Evolutionary conservation across 1,284 basidiomycete genomes (phyloP), one percentile per base, ranked within the genome.

Genomic region (Coniophora puteana): DNA sequence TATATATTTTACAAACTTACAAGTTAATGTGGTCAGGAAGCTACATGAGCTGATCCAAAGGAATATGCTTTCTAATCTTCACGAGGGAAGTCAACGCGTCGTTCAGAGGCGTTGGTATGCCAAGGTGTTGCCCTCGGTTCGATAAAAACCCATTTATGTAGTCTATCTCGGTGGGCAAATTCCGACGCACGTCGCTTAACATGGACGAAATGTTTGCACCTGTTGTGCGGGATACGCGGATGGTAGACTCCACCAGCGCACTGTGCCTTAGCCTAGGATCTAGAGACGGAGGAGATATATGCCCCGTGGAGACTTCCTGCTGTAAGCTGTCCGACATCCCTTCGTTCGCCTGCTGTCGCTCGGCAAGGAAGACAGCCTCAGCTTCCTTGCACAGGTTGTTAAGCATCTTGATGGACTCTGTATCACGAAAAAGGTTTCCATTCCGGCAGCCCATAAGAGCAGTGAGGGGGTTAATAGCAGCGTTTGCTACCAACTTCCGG

Each of bases 111-210:
- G 83, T 85, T 8, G 65, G 62, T 25, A 94, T 69, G 4, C 68
- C 66, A 51, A 87, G 76, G 30, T 70, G 65, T 34, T 65, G 52
- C 7, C 88, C 94, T 5, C 94, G 65, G 8, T 67, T 66, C 18
- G 81, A 57, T 35, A 99, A 62, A 60, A 94, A 91, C 6, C 95
- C 94, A 52, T 93, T 95, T 58, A 98, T 76, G 54, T 74, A 93
- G 18, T 88, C 79, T 27, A 94, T 75, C 65, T 94, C 91, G 0
- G 90, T 92, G 18, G 56, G 44, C 41, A 65, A 67, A 25, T 80
- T 80, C 35, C 63, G 61, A 46, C 71, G 70, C 26, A 92, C 61
- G 52, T 93, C 89, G 13, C 67, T 58, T 13, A 89, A 68, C 81
- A 90, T 93, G n/a, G 83, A 87, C 8, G 87, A 89, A 32, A 78